A percentile compares a stretch with the other conserved stretches of the same genome.
phyloP scores from a whole-genome alignment of 164 flowering plant genomes.

The Tetracentron sinense region DNA sequence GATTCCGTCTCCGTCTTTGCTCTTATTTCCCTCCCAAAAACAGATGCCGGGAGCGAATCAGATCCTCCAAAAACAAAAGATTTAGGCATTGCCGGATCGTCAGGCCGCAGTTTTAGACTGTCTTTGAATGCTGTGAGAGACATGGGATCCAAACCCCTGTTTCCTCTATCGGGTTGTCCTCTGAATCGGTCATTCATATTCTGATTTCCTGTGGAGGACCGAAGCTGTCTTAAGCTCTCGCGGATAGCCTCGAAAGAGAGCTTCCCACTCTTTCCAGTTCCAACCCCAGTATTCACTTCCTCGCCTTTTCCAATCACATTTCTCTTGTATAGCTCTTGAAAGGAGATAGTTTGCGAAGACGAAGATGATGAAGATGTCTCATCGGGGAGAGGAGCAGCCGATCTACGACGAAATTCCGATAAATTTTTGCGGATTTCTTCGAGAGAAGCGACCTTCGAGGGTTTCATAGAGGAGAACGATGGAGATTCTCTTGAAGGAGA shows the following conservation, averaged over 20 bases:
- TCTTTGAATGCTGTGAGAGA: constrained; percentile 24
- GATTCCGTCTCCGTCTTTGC: constrained; percentile 19
- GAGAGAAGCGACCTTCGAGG: constrained; percentile 19
- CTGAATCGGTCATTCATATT: constrained; percentile 6
- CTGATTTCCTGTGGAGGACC: not conserved
- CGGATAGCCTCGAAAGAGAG: constrained; percentile 26
- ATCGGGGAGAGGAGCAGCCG: constrained; percentile 29
- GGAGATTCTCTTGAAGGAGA: not conserved
- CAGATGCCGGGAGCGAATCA: constrained; percentile 19
- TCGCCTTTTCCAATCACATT: constrained; percentile 20
- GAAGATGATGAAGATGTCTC: constrained; percentile 21
- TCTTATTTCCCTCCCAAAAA: constrained; percentile 32
- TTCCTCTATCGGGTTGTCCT: not conserved
- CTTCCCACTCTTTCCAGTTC: not conserved
- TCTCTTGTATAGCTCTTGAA: constrained; percentile 43
- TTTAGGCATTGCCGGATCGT: not conserved
- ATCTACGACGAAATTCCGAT: constrained; percentile 43
- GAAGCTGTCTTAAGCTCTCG: constrained; percentile 34
- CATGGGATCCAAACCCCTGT: constrained; percentile 9
- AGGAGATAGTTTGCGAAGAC: too few relatives aligned
- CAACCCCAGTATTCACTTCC: not conserved
- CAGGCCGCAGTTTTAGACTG: constrained; percentile 30
- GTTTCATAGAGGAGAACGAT: constrained; percentile 12
- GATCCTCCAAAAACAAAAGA: constrained; percentile 22
- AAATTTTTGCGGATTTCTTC: constrained; percentile 55